Base-by-base conservation (phyloP, 768 basidiomycete genomes). In the Termitomyces eurrhizus region DNA sequence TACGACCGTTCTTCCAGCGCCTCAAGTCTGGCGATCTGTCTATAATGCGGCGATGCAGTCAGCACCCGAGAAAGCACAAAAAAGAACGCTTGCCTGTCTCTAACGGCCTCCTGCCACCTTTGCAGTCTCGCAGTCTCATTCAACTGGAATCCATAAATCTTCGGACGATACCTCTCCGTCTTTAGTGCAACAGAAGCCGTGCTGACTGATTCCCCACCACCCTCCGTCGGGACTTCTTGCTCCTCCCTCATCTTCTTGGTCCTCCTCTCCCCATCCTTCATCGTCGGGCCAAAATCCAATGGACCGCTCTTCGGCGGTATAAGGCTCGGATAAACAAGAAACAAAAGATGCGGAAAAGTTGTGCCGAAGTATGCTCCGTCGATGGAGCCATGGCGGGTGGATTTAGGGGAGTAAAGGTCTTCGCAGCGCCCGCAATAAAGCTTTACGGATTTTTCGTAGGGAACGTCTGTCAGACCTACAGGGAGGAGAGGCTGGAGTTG, bases 301-400 rank as follows among this genome's bases (percentile, higher is more conserved):
- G 78, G 73, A 0, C 86, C 81, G 35, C 77, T 81, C 75, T 97
- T 98, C 35, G 87, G 84, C 24, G 96, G 93, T 46, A 97, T 89
- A 64, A 98, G 86, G 50, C 88, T 85, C 0, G 97, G 95, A 73
- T 98, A 98, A 39, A 98, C 94, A 79, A 98, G 93, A 78, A 95
- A 97, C 52, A 98, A 79, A 57, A 99, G 87, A 72, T 98, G 96
- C 0, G 95, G 94, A 79, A 98, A 98, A 1, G 95, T 97, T 0
- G 95, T 96, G 62, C 97, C 97, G 67, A 99, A 99, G 76, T 96
- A 99, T 2, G 97, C 97, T 33, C 97, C 96, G 71, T 99, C 97
- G 70, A 99, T 98, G 41, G 90, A 90, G 52, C 96, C 96, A 73
- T 99, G 97, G 33, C 96, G 86, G 6, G 94, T 95, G 1, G 92